Evolutionary conservation across 371 early-diverging fungal genomes (phyloP), one percentile per base, ranked within the genome.

Genomic region (Quaeritorhiza haematococci): DNA sequence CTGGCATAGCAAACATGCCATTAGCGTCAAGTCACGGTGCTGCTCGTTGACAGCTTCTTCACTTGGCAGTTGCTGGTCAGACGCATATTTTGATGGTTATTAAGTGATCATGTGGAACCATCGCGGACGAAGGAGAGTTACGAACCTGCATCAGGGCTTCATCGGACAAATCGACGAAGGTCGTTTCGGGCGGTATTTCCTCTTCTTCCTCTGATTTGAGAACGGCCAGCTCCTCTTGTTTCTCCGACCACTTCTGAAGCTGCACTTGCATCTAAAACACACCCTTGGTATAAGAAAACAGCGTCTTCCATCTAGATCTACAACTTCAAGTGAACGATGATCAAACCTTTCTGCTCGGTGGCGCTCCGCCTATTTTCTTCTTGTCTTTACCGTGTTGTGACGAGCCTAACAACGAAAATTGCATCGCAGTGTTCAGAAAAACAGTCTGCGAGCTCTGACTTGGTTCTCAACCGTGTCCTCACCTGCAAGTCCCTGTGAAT

Each of bases 1-100:
- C 61, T 87, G 83, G 55, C 87, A 87, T 7, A 87, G 63, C 5
- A 87, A 46, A 58, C 87, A 87, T 26, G 82, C 80, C 55, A 74
- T 64, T 19, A 78, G 49, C 10, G 57, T 56, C 26, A 79, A 52
- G 56, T 84, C 84, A 34, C 73, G 53, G 53, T 76, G 73, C 32
- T 79, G 73, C 8, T 75, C 64, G 23, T 69, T 62, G 19, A 70
- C 73, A 35, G 66, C 75, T 5, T 61, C 49, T 7, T 66, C 60
- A 13, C 53, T n/a, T 8, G 72, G 68, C 61, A 52, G 49, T 34
- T 41, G 53, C 67, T 49, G 38, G 51, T 30, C 19, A 6, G 53
- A 13, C 8, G 34, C 13, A 24, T 13, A 21, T 21, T 26, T 19
- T 3, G 15, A 50, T 50, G 30, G 51, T n/a, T n/a, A 10, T n/a